Conservation (phyloP, 2,329 filamentous ascomycete species). For the Trichoderma arundinaceum region DNA sequence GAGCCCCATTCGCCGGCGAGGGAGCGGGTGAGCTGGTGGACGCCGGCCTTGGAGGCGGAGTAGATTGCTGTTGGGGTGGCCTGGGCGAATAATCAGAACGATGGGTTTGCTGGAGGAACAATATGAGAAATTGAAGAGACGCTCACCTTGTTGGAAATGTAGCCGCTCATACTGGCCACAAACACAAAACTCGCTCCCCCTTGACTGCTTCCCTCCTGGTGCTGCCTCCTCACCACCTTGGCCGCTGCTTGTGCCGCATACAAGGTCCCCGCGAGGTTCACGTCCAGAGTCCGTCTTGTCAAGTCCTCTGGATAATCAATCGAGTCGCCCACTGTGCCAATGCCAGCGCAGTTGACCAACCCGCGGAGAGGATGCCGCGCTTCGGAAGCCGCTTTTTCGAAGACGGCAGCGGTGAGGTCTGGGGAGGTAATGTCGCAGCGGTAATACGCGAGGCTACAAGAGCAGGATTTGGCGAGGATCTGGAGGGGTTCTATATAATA, state of each 20-base stretch:
- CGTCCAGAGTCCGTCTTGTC: slow-evolving; percentile 40
- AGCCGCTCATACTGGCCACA: slow-evolving; percentile 57
- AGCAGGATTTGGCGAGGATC: slow-evolving; percentile 22
- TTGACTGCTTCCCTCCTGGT: slow-evolving; percentile 19
- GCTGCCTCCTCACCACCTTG: slow-evolving; percentile 51
- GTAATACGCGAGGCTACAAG: slow-evolving; percentile 4
- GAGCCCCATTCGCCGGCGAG: slow-evolving; percentile 58
- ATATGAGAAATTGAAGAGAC: background rate
- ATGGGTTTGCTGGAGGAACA: background rate
- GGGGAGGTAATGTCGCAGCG: slow-evolving; percentile 24
- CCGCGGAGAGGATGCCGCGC: slow-evolving; percentile 40
- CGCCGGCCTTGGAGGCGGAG: slow-evolving; percentile 60
- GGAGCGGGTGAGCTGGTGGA: slow-evolving; percentile 57
- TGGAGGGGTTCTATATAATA: slow-evolving; percentile 11
- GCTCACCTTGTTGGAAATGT: slow-evolving; percentile 47
- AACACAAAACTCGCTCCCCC: slow-evolving; percentile 53
- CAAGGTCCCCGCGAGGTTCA: slow-evolving; percentile 58
- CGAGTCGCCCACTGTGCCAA: slow-evolving; percentile 40
- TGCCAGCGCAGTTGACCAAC: slow-evolving; percentile 43
- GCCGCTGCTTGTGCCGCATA: slow-evolving; percentile 54
- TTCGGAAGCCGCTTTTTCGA: slow-evolving; percentile 25
- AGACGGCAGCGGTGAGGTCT: background rate
- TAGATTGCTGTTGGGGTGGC: slow-evolving; percentile 52
- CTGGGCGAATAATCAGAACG: slow-evolving; percentile 30
- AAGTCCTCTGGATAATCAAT: slow-evolving; percentile 38